phyloP scores from a whole-genome alignment of 2,329 filamentous ascomycete genomes.

The Hypoxylon sp. region DNA sequence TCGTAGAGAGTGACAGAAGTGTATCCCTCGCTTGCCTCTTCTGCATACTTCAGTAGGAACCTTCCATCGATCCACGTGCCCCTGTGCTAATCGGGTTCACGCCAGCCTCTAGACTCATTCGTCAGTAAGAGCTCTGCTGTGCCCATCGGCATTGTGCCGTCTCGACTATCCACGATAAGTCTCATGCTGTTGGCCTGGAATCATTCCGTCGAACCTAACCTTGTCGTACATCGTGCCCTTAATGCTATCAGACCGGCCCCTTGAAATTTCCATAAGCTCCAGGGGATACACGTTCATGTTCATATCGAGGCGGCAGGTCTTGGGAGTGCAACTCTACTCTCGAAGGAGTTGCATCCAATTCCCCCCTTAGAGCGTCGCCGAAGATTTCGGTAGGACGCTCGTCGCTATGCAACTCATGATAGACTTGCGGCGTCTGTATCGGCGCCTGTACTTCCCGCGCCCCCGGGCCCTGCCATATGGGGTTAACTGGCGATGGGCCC shows the following conservation, averaged over 20 bases:
- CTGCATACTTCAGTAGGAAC: not conserved
- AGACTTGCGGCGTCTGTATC: slow-evolving; percentile 26
- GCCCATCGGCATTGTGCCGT: not conserved
- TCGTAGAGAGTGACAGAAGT: not conserved
- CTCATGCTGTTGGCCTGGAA: not conserved
- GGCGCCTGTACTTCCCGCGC: slow-evolving; percentile 29
- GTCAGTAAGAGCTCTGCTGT: not conserved
- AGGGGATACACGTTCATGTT: slow-evolving; percentile 8
- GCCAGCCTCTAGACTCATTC: not conserved
- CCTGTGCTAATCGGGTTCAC: not conserved
- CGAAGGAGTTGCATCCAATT: slow-evolving; percentile 23
- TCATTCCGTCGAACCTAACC: not conserved
- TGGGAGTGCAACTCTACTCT: slow-evolving; percentile 32
- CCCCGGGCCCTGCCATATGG: slow-evolving; percentile 38
- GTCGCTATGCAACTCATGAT: slow-evolving; percentile 30
- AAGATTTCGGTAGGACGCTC: slow-evolving; percentile 32
- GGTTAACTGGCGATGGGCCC: not conserved
- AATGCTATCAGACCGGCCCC: slow-evolving; percentile 27
- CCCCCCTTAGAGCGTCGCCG: slow-evolving; percentile 28
- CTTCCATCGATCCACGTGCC: not conserved
- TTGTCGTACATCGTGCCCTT: not conserved
- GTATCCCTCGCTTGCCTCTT: not conserved
- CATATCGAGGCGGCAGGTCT: slow-evolving; percentile 35
- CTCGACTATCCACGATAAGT: not conserved
- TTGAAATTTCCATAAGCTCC: slow-evolving; percentile 34